Percentiles rank a stretch among this genome's conserved stretches.
phyloP scores from a whole-genome alignment of 495 filamentous ascomycete species.

The Ramalina peruviana region DNA sequence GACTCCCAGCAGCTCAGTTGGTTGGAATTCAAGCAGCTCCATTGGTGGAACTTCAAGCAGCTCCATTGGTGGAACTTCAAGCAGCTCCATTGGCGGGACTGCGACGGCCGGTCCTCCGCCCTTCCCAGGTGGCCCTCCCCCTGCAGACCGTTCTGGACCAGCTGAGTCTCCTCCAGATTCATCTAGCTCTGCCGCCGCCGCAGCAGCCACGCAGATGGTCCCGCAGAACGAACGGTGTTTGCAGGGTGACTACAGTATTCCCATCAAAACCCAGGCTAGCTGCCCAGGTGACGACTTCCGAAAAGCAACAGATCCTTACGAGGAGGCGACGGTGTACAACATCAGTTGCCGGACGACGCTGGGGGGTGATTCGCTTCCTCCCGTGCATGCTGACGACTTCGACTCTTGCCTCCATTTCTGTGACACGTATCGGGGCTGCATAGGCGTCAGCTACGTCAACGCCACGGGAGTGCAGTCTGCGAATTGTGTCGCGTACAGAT shows the following conservation, averaged over 20 bases:
- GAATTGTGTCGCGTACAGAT: constrained; percentile 9
- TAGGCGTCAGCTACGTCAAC: constrained; percentile 1
- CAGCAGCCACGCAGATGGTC: not conserved
- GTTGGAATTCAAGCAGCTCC: too few relatives aligned
- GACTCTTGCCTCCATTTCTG: not conserved
- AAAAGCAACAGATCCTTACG: not conserved
- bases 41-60: too few relatives aligned
- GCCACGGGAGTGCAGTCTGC: not conserved
- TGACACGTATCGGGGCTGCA: not conserved
- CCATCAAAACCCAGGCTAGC: not conserved
- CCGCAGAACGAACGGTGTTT: too few relatives aligned
- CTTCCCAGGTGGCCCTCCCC: too few relatives aligned
- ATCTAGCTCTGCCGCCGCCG: not conserved
- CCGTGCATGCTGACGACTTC: not conserved
- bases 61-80: too few relatives aligned
- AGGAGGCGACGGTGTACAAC: not conserved
- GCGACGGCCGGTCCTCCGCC: too few relatives aligned
- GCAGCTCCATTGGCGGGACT: too few relatives aligned
- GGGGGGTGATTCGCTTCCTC: not conserved
- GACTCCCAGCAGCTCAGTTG: too few relatives aligned
- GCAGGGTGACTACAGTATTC: not conserved
- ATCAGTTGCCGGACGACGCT: not conserved
- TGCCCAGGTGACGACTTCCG: not conserved
- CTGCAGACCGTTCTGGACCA: not conserved
- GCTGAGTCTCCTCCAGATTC: not conserved